These are phyloP conservation scores for Clathrus columnatus DNA, from an alignment of 768 basidiomycete species.

Conservation along the genomic window DNA sequence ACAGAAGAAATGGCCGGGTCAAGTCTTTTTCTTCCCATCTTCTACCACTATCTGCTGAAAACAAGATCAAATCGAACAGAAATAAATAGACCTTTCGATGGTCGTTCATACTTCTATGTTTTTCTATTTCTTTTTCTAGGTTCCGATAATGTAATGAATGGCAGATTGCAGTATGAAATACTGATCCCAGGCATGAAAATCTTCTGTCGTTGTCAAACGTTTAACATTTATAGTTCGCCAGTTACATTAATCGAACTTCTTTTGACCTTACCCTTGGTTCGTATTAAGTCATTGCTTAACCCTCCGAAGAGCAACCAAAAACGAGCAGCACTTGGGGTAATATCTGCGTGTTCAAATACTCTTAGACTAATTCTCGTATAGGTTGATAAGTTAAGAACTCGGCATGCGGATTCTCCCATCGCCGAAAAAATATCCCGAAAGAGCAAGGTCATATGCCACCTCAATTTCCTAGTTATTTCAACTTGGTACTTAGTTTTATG, in stretches of 20 bases:
- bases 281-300: background rate
- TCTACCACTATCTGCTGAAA: slow-evolving; percentile 6
- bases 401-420: background rate
- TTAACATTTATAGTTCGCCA: slow-evolving; percentile 12
- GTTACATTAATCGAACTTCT: background rate
- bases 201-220: slow-evolving; percentile 9
- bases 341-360: background rate
- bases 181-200: slow-evolving; percentile 9
- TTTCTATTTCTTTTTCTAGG: slow-evolving; percentile 10
- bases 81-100: background rate
- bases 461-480: too few species aligned
- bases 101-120: slow-evolving; percentile 2
- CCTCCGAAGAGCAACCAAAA: background rate
- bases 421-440: too few species aligned
- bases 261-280: background rate
- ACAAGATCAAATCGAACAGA: slow-evolving; percentile 8
- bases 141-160: slow-evolving; percentile 5
- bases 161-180: background rate
- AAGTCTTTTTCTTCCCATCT: slow-evolving; percentile 4
- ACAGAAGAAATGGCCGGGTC: slow-evolving; percentile 2
- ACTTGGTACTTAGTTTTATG: too few species aligned
- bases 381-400: background rate
- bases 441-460: too few species aligned
- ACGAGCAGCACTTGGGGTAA: background rate
- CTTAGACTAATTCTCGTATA: background rate